Evolutionary conservation across 2,329 filamentous ascomycete species (phyloP), one percentile per base, ranked within the genome.

Genomic region (Penicillium brevicompactum): DNA sequence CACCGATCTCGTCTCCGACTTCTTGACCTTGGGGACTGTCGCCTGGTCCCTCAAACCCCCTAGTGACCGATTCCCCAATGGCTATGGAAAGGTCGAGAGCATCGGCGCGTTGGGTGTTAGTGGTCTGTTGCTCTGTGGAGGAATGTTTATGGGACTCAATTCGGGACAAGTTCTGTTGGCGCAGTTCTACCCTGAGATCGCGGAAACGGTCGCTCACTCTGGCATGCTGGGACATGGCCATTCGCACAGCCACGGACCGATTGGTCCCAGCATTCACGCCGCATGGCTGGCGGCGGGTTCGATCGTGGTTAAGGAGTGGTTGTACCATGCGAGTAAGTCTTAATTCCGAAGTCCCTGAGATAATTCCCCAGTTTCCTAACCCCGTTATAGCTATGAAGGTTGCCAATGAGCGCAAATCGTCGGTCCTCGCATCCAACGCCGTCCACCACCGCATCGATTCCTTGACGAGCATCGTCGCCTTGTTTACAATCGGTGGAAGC

Each of bases 21-120:
- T 99, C 65, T 86, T 97, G 73, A 99, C 94, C 1, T 83, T 99
- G 18, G 90, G 91, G 14, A 99, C 94, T 9, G 92, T 99, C 45
- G 93, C 92, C 18, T 96, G 90, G 87, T 96, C 92, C 56, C 78
- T 97, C 57, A 91, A 89, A 67, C 88, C 91, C 5, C 92, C 94
- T 0, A 91, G 90, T 10, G 83, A 89, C 51, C 84, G 84, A 40
- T 99, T 96, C 70, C 94, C 94, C 2, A 86, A 87, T 67, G 94
- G 94, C 1, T 99, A 96, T 71, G 94, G 94, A 70, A 99, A 99
- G 79, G 85, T 99, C n/a, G 94, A 99, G 80, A 96, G 92, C 67
- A 78, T 99, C 70, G 94, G 94, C 18, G 94, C 92, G 21, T 78
- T 99, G 56, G 94, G 93, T 14, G 94, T 99, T 32, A 97, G 92